phyloP scores from a whole-genome alignment of 2,329 filamentous ascomycete genomes.

The Gnomoniopsis smithogilvyi region DNA sequence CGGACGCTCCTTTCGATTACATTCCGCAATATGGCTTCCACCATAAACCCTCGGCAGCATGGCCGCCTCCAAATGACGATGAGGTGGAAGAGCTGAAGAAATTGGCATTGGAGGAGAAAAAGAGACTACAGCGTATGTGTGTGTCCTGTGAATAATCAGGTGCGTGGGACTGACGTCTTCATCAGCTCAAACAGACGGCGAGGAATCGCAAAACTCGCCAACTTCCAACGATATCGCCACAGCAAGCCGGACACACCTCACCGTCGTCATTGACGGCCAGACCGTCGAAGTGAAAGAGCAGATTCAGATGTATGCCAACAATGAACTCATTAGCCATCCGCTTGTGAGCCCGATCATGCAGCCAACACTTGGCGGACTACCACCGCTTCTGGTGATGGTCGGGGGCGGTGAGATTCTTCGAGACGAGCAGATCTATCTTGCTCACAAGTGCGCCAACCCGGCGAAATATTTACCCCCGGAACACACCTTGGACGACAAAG shows the following conservation, averaged over 20 bases:
- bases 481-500: constrained; percentile 59
- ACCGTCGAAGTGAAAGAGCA: constrained; percentile 79
- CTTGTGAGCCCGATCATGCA: constrained; percentile 88
- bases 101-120: constrained; percentile 40
- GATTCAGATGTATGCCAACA: constrained; percentile 83
- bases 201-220: constrained; percentile 4
- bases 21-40: constrained; percentile 86
- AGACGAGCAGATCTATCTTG: constrained; percentile 93
- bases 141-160: too few species aligned
- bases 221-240: constrained; percentile 21
- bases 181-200: constrained; percentile 6
- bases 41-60: constrained; percentile 83
- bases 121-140: constrained; percentile 24
- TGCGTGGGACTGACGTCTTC: constrained; percentile 25
- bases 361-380: constrained; percentile 83
- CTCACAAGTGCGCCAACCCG: constrained; percentile 90
- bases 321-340: constrained; percentile 80
- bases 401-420: constrained; percentile 86
- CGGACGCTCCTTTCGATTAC: constrained; percentile 74
- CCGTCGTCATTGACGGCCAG: constrained; percentile 69
- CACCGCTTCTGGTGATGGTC: constrained; percentile 80
- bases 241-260: constrained; percentile 37
- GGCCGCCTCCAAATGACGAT: constrained; percentile 85
- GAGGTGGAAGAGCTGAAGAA: constrained; percentile 58
- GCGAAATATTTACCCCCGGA: constrained; percentile 68